A percentile compares a stretch with the other conserved stretches of the same genome.
phyloP scores from a whole-genome alignment of 2,329 filamentous ascomycete species.

The Alternaria brassicicola region DNA sequence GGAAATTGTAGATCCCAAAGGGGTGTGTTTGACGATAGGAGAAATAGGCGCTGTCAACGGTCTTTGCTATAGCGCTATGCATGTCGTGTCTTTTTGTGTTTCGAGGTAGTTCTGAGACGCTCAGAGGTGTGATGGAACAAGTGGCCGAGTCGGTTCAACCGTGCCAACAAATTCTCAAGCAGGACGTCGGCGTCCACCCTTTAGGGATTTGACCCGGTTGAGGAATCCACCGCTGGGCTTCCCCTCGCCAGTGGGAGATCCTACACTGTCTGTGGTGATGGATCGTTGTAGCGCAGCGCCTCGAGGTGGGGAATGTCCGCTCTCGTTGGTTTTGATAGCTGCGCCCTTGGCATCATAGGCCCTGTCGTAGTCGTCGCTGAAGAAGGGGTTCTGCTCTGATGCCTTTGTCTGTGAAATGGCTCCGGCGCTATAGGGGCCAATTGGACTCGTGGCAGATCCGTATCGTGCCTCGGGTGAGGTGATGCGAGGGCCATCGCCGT shows the following conservation, averaged over 20 bases:
- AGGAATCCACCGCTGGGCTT: conserved; percentile 44
- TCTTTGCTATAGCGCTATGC: not conserved
- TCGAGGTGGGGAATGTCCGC: conserved; percentile 35
- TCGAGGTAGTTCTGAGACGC: not conserved
- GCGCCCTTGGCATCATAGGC: conserved; percentile 69
- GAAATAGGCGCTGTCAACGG: conserved; percentile 11
- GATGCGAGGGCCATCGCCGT: conserved; percentile 50
- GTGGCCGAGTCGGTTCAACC: not conserved
- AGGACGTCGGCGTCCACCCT: conserved; percentile 44
- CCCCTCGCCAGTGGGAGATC: conserved; percentile 26
- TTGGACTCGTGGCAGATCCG: conserved; percentile 36
- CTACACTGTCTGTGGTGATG: conserved; percentile 42
- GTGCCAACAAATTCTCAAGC: conserved; percentile 23
- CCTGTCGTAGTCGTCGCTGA: conserved; percentile 72
- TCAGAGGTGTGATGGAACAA: not conserved
- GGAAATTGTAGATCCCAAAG: conserved; percentile 16
- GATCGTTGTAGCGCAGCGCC: conserved; percentile 41
- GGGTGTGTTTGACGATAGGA: conserved; percentile 25
- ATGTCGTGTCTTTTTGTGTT: not conserved
- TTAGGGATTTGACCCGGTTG: conserved; percentile 48
- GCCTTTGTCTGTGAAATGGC: conserved; percentile 45
- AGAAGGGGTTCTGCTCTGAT: conserved; percentile 75
- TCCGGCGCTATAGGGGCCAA: conserved; percentile 48
- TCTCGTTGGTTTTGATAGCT: conserved; percentile 60
- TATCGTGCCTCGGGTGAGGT: conserved; percentile 62